Conservation (phyloP, 1,284 basidiomycete species). For the Porogramme epimiltina region DNA sequence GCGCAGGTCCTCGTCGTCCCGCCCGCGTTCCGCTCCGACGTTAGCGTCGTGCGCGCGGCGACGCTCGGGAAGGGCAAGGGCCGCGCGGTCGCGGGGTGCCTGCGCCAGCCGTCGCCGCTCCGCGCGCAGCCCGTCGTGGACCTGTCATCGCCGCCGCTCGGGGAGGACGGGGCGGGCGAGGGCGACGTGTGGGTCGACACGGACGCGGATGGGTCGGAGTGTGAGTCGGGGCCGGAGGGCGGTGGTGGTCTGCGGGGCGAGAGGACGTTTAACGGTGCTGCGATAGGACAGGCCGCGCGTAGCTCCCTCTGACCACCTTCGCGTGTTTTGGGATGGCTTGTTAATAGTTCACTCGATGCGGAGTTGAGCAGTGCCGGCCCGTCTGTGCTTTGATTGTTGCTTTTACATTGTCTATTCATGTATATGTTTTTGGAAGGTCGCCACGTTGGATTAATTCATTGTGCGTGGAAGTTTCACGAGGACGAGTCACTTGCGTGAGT, state of each 20-base stretch:
- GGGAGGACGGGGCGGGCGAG: slow-evolving; percentile 22
- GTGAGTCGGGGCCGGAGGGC: slow-evolving; percentile 20
- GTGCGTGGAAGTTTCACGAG: too few relatives aligned
- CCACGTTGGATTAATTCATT: too few relatives aligned
- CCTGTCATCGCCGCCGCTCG: background rate
- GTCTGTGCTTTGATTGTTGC: too few relatives aligned
- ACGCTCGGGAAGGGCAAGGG: slow-evolving; percentile 19
- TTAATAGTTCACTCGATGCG: too few relatives aligned
- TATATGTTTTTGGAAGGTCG: too few relatives aligned
- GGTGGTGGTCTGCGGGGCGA: slow-evolving; percentile 1
- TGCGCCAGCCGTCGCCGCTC: slow-evolving; percentile 18
- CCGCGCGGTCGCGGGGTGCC: slow-evolving; percentile 1
- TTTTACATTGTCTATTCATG: too few relatives aligned
- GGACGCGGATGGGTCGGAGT: slow-evolving; percentile 34
- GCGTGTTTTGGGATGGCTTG: too few relatives aligned
- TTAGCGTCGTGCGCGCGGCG: background rate
- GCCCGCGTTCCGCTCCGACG: background rate
- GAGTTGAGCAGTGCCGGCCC: too few relatives aligned
- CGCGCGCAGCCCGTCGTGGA: too few relatives aligned
- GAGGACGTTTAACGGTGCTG: slow-evolving; percentile 13
- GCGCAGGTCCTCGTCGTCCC: slow-evolving; percentile 15
- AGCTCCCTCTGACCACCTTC: background rate
- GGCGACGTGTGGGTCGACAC: slow-evolving; percentile 39
- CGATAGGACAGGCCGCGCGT: too few relatives aligned
- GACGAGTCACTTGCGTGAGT: too few relatives aligned